Base-by-base conservation (phyloP, 1,284 basidiomycete species). In the Microbotryum violaceum region DNA sequence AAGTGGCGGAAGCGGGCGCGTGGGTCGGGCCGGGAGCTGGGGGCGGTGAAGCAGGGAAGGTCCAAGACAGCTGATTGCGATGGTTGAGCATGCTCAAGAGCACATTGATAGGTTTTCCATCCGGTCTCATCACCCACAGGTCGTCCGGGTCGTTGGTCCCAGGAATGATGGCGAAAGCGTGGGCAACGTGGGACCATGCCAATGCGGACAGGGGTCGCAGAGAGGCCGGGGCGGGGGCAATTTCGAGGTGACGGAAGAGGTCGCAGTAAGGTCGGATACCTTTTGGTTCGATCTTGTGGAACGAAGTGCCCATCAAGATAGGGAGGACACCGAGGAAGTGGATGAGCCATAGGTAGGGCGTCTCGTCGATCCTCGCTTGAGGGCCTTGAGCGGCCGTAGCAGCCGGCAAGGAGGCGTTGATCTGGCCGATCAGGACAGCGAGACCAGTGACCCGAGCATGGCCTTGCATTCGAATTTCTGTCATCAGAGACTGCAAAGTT, bases 211-310 rank as follows among this genome's bases (percentile, higher is more conserved):
- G 47, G 10, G 58, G 29, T 23, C 33, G 51, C 25, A 25, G 33
- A 14, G 9, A 33, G 12, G 25, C n/a, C 10, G 51, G 25, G 10
- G 51, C 27, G 9, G 51, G n/a, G n/a, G 31, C n/a, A 9, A 29
- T 27, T 23, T n/a, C 27, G 51, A 53, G 33, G 25, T 29, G 31
- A n/a, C 25, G n/a, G 20, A 54, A 27, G 50, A 59, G 51, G 6
- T 33, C 29, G 25, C 65, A 27, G 61, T 61, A 68, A 1, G 64
- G 64, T 1, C 37, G 44, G 56, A 68, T 57, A 21, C 66, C 66
- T 14, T 51, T 48, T 7, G 52, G 49, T 31, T 62, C 37, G 23
- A 67, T 20, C 9, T 27, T 21, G 45, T 61, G 61, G 57, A 67
- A 63, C 9, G 25, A 48, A 21, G 49, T 21, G 21, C 57, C 54